Percentiles rank a stretch among this genome's conserved stretches.
phyloP scores from a whole-genome alignment of 2,329 filamentous ascomycete species.

The Ophiosphaerella korrae region DNA sequence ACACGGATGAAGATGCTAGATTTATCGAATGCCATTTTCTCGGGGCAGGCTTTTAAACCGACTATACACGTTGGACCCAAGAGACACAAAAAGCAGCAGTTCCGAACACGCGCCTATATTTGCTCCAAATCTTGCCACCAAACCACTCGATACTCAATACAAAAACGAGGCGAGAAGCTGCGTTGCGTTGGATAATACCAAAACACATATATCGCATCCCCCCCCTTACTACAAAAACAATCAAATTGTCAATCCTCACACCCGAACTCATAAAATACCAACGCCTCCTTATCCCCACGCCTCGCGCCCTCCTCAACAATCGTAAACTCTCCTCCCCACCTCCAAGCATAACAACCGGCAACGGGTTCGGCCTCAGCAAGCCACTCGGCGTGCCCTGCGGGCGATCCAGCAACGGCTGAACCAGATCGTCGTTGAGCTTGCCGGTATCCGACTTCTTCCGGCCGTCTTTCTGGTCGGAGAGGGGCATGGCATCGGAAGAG shows the following conservation, averaged over 20 bases:
- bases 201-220: not conserved
- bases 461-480: conserved; percentile 52
- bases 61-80: no score
- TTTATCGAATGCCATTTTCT: no score
- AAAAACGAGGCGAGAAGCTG: no score
- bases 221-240: conserved; percentile 59
- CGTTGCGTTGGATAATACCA: no score
- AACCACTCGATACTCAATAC: no score
- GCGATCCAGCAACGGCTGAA: conserved; percentile 76
- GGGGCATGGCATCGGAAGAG: conserved; percentile 48
- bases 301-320: conserved; percentile 65
- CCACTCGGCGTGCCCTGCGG: conserved; percentile 73
- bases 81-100: no score
- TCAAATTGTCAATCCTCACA: conserved; percentile 75
- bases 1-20: no score
- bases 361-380: conserved; percentile 69
- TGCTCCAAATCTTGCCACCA: no score
- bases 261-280: conserved; percentile 85
- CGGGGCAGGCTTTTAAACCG: no score
- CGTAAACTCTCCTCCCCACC: conserved; percentile 71
- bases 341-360: conserved; percentile 81
- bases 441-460: not conserved
- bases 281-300: conserved; percentile 75
- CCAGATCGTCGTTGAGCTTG: conserved; percentile 36
- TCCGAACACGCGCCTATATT: no score